Evolutionary conservation across 2,329 filamentous ascomycete genomes (phyloP).

Genomic region (Lecanicillium sp.): DNA sequence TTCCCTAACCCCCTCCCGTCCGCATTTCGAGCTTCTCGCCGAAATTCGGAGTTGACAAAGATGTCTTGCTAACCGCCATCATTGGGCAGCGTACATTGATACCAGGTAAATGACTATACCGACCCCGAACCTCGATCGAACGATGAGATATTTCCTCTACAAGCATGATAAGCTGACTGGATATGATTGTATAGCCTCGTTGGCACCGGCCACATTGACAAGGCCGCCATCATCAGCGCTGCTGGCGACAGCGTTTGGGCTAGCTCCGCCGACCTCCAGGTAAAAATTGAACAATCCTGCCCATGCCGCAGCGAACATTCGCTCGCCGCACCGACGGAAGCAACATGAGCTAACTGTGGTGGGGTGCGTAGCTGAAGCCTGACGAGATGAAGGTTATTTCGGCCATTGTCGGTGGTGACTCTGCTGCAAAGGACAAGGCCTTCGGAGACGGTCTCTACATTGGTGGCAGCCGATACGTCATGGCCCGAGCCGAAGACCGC

Average conservation of each 20-base stretch:
- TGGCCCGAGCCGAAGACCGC: conserved; percentile 66
- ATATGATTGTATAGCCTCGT: conserved; percentile 54
- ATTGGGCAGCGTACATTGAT: conserved; percentile 39
- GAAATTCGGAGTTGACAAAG: conserved; percentile 8
- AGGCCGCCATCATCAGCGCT: conserved; percentile 74
- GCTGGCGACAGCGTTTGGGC: conserved; percentile 81
- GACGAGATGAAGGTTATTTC: conserved; percentile 52
- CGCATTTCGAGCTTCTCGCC: background rate
- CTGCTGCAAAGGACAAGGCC: conserved; percentile 52
- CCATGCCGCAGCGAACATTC: background rate
- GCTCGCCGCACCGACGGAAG: no score
- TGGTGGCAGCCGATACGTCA: conserved; percentile 68
- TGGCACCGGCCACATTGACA: conserved; percentile 69
- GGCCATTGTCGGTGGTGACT: conserved; percentile 38
- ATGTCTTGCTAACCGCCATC: conserved; percentile 10
- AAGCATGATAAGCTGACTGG: no score
- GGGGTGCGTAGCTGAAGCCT: conserved; percentile 26
- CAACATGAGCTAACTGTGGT: no score
- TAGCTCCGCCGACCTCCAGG: conserved; percentile 58
- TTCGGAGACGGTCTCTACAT: conserved; percentile 68
- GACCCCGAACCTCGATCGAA: conserved; percentile 2
- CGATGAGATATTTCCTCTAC: no score
- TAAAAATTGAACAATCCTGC: conserved; percentile 34
- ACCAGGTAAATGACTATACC: conserved; percentile 31
- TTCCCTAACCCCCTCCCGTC: conserved; percentile 19